Base-by-base conservation (phyloP, 139 green algal species). In the Diplosphaera chodatii region DNA sequence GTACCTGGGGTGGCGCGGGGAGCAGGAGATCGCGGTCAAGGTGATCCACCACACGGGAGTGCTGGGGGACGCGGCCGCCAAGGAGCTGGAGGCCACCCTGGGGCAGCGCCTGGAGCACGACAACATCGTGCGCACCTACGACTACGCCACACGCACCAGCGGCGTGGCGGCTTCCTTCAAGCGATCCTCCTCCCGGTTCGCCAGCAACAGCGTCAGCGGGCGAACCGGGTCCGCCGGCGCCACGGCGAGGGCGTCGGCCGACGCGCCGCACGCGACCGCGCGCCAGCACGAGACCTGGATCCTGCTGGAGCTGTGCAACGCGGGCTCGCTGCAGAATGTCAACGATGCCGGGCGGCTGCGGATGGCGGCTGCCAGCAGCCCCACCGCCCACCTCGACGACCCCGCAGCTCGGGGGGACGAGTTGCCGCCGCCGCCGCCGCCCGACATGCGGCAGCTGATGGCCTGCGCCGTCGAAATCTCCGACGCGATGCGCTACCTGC, bases 121-220 rank as follows among this genome's bases (percentile, higher is more conserved):
- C 56, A 74, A 77, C 67, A 68, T 80, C 2, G 67, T 80, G 20
- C 33, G 64, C 27, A 80, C 76, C 20, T 74, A 72, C 70, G 67
- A 71, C 31, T 71, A 73, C 32, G 74, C 67, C n/a, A 75, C 63
- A 3, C 30, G 40, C 48, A 25, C 48, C 48, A 59, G 3, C 48
- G 48, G 48, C 16, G 13, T 18, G 48, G 48, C 25, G 3, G 48
- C 48, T 48, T 48, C 48, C 16, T 59, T 59, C 48, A 59, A 25
- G 48, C 48, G 48, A 3, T n/a, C 48, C 10, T 59, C 48, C 16
- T 59, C 48, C 13, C 48, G 48, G 3, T 59, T 59, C 18, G 13
- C 48, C 48, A 59, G 18, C 48, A 25, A 25, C 18, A 59, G 48
- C 48, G 48, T 23, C 18, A 25, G 48, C 48, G 16, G 3, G 48